phyloP scores from a whole-genome alignment of 2,329 filamentous ascomycete genomes.

The Apiospora koreana region DNA sequence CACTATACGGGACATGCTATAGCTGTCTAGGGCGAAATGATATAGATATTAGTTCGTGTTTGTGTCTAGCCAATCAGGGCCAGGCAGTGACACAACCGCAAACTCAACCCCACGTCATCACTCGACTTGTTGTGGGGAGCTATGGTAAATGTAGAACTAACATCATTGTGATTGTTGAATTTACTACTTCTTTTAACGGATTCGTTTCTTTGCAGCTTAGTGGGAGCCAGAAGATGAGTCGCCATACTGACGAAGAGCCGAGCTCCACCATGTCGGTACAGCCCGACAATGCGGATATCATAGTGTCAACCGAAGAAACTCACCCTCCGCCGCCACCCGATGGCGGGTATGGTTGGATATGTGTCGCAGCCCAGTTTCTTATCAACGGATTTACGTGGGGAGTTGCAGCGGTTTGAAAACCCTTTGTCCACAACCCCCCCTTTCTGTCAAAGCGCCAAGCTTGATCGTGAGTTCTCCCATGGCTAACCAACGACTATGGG shows the following conservation, averaged over 20 bases:
- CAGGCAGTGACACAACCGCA: neutral
- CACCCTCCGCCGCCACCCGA: slow-evolving; percentile 42
- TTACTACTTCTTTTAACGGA: too few relatives aligned
- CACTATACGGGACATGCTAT: too few relatives aligned
- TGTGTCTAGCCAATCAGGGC: neutral
- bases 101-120: neutral
- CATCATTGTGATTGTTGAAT: too few relatives aligned
- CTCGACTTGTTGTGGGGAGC: neutral
- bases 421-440: neutral
- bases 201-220: too few relatives aligned
- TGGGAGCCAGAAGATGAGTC: neutral
- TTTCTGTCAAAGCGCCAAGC: neutral
- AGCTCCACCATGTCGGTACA: neutral
- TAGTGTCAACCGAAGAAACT: too few relatives aligned
- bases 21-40: too few relatives aligned
- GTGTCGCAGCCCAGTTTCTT: slow-evolving; percentile 36
- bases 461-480: too few relatives aligned
- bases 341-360: slow-evolving; percentile 59
- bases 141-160: neutral
- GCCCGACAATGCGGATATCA: neutral
- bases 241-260: neutral
- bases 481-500: neutral
- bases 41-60: too few relatives aligned
- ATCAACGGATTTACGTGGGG: slow-evolving; percentile 43
- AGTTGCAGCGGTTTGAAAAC: slow-evolving; percentile 36